A percentile compares a stretch with the other conserved stretches of the same genome.
Evolutionary conservation across 495 filamentous ascomycete genomes (phyloP).

Genomic region (Hypoxylon lienhwacheense): DNA sequence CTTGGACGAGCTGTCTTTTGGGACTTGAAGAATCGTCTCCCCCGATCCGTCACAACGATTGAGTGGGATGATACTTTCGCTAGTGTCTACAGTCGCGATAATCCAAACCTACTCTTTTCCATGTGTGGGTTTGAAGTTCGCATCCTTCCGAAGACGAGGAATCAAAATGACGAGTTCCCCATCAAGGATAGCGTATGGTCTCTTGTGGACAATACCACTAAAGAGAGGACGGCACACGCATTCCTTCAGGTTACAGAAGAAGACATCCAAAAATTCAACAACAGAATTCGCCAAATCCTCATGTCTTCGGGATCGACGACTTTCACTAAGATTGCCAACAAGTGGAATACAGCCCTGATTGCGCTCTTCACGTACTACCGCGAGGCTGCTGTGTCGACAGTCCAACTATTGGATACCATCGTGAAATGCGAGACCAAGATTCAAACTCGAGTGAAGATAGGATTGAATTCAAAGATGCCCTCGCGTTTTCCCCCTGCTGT

Average conservation of each 20-base stretch:
- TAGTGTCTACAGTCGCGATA: constrained; percentile 98
- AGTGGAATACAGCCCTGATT: constrained; percentile 98
- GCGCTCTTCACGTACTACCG: constrained; percentile 99
- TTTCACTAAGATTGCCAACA: constrained; percentile 99
- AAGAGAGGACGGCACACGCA: constrained; percentile 95
- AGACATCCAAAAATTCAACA: constrained; percentile 99
- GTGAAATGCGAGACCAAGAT: constrained; percentile 99
- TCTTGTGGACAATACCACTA: constrained; percentile 90
- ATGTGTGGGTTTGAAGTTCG: constrained; percentile 99
- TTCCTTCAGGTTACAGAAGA: constrained; percentile 99
- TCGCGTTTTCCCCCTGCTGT: constrained; percentile 98
- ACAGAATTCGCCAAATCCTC: constrained; percentile 95
- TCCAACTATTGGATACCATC: constrained; percentile 94
- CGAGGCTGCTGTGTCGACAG: constrained; percentile 96
- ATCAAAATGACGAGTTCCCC: constrained; percentile 93
- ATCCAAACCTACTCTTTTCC: constrained; percentile 94
- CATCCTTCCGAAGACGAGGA: constrained; percentile 93
- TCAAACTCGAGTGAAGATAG: constrained; percentile 98
- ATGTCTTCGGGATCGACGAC: constrained; percentile 99
- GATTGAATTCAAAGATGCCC: constrained; percentile 99
- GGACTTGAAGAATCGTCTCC: constrained; percentile 97
- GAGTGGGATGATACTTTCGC: constrained; percentile 99
- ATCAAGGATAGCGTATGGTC: constrained; percentile 99
- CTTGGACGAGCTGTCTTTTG: constrained; percentile 98
- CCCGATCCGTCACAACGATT: constrained; percentile 91